Evolutionary conservation across 768 basidiomycete species (phyloP).

Genomic region (Boletus sensibilis): DNA sequence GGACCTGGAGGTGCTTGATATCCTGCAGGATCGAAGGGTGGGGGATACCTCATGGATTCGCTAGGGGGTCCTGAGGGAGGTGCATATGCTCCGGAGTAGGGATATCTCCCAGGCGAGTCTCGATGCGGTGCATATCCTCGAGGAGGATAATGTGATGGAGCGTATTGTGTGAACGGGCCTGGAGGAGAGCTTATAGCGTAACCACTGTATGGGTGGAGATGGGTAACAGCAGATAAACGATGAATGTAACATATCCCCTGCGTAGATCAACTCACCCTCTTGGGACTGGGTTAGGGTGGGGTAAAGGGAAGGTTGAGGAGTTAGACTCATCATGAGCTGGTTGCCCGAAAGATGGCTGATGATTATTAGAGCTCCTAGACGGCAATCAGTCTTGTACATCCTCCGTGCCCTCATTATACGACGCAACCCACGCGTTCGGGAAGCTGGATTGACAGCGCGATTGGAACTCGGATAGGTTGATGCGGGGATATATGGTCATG

Average conservation of each 20-base stretch:
- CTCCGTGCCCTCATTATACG: not conserved
- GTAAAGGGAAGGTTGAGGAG: not conserved
- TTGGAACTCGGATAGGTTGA: not conserved
- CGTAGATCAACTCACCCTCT: conserved; percentile 13
- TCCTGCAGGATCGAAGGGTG: not conserved
- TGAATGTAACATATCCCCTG: not conserved
- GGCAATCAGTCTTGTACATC: not conserved
- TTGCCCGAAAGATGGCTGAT: not conserved
- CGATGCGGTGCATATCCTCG: conserved; percentile 24
- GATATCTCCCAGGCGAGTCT: conserved; percentile 8
- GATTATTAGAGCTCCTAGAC: not conserved
- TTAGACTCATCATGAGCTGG: not conserved
- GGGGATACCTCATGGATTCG: not conserved
- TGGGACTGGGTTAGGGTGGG: conserved; percentile 2
- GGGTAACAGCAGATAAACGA: conserved; percentile 10
- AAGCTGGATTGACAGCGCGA: conserved; percentile 4
- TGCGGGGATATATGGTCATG: not conserved
- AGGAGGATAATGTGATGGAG: conserved; percentile 6
- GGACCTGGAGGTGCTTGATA: conserved; percentile 29
- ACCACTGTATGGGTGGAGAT: conserved; percentile 41
- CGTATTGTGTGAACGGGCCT: conserved; percentile 2
- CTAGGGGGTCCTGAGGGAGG: conserved; percentile 21
- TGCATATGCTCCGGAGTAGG: conserved; percentile 12
- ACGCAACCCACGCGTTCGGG: conserved; percentile 15
- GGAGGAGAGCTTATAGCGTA: conserved; percentile 12